phyloP scores from a whole-genome alignment of 192 early-diverging fungal genomes.

The Rhizophagus clarus region DNA sequence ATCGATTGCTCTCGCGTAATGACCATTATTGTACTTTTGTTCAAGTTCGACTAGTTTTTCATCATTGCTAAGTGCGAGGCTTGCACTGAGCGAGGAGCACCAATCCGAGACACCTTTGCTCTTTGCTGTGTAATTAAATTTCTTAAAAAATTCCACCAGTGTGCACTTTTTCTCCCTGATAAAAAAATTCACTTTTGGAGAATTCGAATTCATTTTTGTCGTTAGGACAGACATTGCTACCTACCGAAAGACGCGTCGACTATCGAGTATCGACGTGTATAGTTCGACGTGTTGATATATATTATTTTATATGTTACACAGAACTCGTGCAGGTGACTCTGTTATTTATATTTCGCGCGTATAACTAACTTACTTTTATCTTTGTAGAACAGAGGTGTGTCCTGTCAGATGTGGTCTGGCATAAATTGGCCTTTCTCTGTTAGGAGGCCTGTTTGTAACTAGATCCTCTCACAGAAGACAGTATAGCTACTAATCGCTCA shows the following conservation, averaged over 20 bases:
- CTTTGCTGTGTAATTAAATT: constrained; percentile 25
- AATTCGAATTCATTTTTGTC: constrained; percentile 23
- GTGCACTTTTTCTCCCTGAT: constrained; percentile 18
- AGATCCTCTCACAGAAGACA: constrained; percentile 34
- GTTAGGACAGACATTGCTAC: neutral
- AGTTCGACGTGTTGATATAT: neutral
- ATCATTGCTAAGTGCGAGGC: constrained; percentile 8
- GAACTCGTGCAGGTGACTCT: neutral
- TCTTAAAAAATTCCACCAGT: constrained; percentile 24
- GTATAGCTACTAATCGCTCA: constrained; percentile 23
- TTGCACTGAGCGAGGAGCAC: constrained; percentile 20
- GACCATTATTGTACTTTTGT: constrained; percentile 23
- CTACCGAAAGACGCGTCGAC: neutral
- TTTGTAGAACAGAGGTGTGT: constrained; percentile 16
- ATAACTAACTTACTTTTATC: neutral
- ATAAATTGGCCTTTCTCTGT: constrained; percentile 20
- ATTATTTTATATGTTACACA: neutral
- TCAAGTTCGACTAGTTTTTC: constrained; percentile 25
- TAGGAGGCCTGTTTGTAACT: constrained; percentile 24
- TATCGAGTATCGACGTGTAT: neutral
- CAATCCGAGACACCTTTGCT: constrained; percentile 27
- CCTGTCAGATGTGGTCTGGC: constrained; percentile 29
- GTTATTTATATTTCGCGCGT: constrained; percentile 12
- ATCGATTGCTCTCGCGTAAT: constrained; percentile 23
- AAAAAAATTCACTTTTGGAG: constrained; percentile 26